phyloP scores from a whole-genome alignment of 192 early-diverging fungal genomes.

The Martensiomyces pterosporus region DNA sequence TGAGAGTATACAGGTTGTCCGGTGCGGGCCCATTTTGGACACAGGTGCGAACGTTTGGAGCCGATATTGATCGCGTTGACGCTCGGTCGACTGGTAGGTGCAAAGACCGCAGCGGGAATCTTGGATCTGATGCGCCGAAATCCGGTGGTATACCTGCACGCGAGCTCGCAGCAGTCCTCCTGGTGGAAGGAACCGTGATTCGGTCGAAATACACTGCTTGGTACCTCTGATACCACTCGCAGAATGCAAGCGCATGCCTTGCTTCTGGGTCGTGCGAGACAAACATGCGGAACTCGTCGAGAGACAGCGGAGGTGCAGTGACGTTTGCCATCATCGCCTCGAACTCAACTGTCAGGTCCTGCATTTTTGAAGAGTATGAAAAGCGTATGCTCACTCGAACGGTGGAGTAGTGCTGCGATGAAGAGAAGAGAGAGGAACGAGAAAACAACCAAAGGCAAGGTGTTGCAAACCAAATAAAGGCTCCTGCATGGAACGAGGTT shows the following conservation, averaged over 20 bases:
- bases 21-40: not conserved
- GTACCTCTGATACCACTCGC: constrained; percentile 45
- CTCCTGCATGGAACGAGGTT: no score
- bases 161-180: constrained; percentile 5
- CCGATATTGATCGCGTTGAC: constrained; percentile 17
- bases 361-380: no score
- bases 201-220: constrained; percentile 38
- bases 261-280: constrained; percentile 22
- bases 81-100: not conserved
- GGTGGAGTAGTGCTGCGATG: no score
- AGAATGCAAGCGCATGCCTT: constrained; percentile 37
- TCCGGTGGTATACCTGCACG: constrained; percentile 8
- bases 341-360: no score
- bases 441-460: no score
- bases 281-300: constrained; percentile 37
- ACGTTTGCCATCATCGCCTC: constrained; percentile 43
- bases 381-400: no score
- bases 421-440: no score
- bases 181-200: constrained; percentile 1
- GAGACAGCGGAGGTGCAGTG: constrained; percentile 34
- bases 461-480: no score
- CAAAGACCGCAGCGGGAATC: not conserved
- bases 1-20: constrained; percentile 5
- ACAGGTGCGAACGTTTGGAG: constrained; percentile 3
- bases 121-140: not conserved